Conservation (phyloP, 2,329 filamentous ascomycete genomes). For the Penicillium polonicum region DNA sequence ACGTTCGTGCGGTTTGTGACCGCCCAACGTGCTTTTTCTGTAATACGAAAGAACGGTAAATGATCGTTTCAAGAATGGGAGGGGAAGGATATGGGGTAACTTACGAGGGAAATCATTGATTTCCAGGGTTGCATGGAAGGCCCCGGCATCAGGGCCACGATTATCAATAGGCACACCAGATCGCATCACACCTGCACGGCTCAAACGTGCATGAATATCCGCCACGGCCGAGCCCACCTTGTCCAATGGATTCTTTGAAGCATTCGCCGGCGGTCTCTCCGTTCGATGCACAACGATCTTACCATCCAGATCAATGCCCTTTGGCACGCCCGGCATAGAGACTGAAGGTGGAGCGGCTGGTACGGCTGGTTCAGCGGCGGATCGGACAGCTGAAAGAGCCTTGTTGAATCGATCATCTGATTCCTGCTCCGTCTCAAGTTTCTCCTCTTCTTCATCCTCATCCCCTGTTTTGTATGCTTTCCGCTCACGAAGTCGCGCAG, state of each 20-base stretch:
- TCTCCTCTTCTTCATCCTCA: conserved; percentile 69
- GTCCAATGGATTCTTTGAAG: conserved; percentile 68
- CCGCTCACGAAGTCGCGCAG: conserved; percentile 79
- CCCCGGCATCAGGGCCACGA: conserved; percentile 93
- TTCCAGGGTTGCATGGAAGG: conserved; percentile 93
- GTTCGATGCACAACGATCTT: conserved; percentile 73
- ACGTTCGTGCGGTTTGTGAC: conserved; percentile 99
- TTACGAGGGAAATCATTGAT: conserved; percentile 96
- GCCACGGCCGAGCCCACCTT: conserved; percentile 87
- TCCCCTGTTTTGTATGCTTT: conserved; percentile 90
- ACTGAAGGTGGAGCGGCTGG: conserved; percentile 22
- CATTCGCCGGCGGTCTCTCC: conserved; percentile 53
- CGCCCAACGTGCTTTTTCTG: conserved; percentile 91
- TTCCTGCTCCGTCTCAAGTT: conserved; percentile 62
- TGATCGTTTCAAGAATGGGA: background rate
- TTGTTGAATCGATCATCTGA: conserved; percentile 50
- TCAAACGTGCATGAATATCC: conserved; percentile 86
- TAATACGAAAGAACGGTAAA: conserved; percentile 19
- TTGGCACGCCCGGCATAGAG: conserved; percentile 48
- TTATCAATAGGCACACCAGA: conserved; percentile 96
- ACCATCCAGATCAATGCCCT: conserved; percentile 61
- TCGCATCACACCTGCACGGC: conserved; percentile 83
- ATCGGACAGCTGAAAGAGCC: conserved; percentile 64
- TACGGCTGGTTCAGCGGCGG: conserved; percentile 52
- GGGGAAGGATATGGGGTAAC: conserved; percentile 24